phyloP scores from a whole-genome alignment of 768 basidiomycete genomes.

The Thelephora ganbajun region DNA sequence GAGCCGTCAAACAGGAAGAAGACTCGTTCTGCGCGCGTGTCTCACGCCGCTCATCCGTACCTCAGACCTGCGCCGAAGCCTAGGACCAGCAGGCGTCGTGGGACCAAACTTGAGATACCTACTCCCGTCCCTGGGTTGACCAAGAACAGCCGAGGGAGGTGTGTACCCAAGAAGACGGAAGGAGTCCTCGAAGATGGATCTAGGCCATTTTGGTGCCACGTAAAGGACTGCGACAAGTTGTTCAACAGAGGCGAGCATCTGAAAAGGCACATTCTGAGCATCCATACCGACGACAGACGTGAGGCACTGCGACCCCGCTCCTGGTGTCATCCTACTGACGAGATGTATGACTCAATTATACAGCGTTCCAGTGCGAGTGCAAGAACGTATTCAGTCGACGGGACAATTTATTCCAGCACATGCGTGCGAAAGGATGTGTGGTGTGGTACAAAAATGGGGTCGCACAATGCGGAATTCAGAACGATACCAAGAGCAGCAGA shows the following conservation, averaged over 20 bases:
- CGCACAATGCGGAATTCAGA: too few species aligned
- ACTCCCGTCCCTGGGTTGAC: slow-evolving; percentile 65
- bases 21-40: not conserved
- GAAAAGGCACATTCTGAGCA: slow-evolving; percentile 77
- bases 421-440: slow-evolving; percentile 29
- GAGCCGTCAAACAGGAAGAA: not conserved
- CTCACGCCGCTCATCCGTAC: not conserved
- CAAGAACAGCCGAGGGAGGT: slow-evolving; percentile 68
- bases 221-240: slow-evolving; percentile 75
- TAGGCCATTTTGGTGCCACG: slow-evolving; percentile 54
- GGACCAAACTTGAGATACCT: slow-evolving; percentile 33
- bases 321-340: slow-evolving; percentile 2
- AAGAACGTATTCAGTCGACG: slow-evolving; percentile 76
- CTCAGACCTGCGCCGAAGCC: not conserved
- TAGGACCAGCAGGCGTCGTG: not conserved
- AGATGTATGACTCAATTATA: not conserved
- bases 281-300: slow-evolving; percentile 92
- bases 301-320: slow-evolving; percentile 18
- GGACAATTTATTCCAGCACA: slow-evolving; percentile 82
- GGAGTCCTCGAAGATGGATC: slow-evolving; percentile 9
- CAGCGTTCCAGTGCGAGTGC: slow-evolving; percentile 75
- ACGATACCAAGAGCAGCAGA: too few species aligned
- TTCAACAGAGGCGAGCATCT: slow-evolving; percentile 84
- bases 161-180: slow-evolving; percentile 43
- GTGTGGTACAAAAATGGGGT: too few species aligned